A percentile compares a stretch with the other conserved stretches of the same genome.
Evolutionary conservation across 768 basidiomycete genomes (phyloP).

Genomic region (Termitomyces sp.): DNA sequence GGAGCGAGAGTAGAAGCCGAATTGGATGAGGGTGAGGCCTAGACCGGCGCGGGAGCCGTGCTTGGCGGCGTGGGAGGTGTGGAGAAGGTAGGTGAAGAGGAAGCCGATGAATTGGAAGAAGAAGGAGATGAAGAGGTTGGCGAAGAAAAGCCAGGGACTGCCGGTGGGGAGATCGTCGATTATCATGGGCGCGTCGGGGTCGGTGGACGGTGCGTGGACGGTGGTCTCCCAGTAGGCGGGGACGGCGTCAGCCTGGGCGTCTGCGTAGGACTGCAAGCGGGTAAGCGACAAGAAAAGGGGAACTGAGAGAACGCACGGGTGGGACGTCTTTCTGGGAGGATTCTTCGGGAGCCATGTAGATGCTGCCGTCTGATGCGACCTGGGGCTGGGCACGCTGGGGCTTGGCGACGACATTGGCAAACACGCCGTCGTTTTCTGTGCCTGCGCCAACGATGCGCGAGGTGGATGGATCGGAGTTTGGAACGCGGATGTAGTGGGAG

Average conservation of each 20-base stretch:
- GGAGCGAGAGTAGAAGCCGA: slow-evolving; percentile 68
- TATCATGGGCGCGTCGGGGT: slow-evolving; percentile 53
- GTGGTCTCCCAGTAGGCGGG: slow-evolving; percentile 98
- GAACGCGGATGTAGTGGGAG: slow-evolving; percentile 53
- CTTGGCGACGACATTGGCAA: slow-evolving; percentile 91
- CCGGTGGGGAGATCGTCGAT: slow-evolving; percentile 91
- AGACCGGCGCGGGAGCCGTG: slow-evolving; percentile 51
- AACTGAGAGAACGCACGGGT: slow-evolving; percentile 53
- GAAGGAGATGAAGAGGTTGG: slow-evolving; percentile 81
- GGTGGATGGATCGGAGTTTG: slow-evolving; percentile 31
- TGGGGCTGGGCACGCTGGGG: slow-evolving; percentile 48
- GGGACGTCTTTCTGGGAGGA: slow-evolving; percentile 69
- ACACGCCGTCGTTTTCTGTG: slow-evolving; percentile 88
- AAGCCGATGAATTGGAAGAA: slow-evolving; percentile 98
- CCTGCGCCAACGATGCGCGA: slow-evolving; percentile 59
- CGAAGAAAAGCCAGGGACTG: slow-evolving; percentile 62
- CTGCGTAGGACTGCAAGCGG: slow-evolving; percentile 63
- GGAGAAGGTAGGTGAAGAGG: slow-evolving; percentile 87
- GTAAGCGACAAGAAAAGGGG: background rate
- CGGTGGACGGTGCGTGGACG: slow-evolving; percentile 62
- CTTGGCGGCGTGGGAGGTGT: slow-evolving; percentile 89
- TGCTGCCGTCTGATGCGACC: slow-evolving; percentile 47
- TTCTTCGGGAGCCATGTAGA: slow-evolving; percentile 72
- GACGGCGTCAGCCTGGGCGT: slow-evolving; percentile 84
- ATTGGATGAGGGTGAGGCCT: slow-evolving; percentile 62